Percentiles rank a stretch among this genome's conserved stretches.
Conservation (phyloP, 106 monocot genomes). For the Hemerocallis citrina region DNA sequence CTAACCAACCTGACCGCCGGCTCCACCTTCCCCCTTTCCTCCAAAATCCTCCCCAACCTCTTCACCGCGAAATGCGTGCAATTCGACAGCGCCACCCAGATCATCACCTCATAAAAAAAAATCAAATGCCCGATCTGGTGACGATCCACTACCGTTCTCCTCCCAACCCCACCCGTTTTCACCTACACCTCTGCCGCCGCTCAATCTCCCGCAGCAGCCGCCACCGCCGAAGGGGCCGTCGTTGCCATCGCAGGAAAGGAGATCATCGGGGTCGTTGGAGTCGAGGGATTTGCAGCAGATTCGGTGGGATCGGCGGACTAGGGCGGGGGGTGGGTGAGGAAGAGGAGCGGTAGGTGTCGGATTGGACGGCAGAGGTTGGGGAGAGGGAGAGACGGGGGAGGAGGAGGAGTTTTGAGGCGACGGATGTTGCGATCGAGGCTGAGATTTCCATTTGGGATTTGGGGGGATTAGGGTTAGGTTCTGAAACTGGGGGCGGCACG, state of each 20-base stretch:
- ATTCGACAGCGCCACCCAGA: constrained; percentile 61
- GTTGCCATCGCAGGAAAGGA: too few species aligned
- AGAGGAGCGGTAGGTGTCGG: constrained; percentile 15
- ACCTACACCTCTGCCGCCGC: constrained; percentile 20
- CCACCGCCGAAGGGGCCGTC: constrained; percentile 15
- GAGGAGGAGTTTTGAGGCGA: constrained; percentile 11
- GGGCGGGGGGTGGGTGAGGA: constrained; percentile 34
- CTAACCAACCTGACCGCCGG: constrained; percentile 27
- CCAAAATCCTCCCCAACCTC: constrained; percentile 41
- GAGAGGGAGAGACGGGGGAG: too few species aligned
- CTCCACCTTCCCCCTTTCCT: constrained; percentile 29
- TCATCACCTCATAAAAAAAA: constrained; percentile 53
- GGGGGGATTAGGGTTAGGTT: not conserved
- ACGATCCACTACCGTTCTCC: constrained; percentile 19
- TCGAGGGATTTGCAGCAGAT: constrained; percentile 28
- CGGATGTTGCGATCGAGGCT: constrained; percentile 17
- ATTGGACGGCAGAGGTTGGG: constrained; percentile 14
- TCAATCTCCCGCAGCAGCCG: constrained; percentile 28
- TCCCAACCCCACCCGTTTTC: constrained; percentile 26
- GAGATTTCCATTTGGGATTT: constrained; percentile 42
- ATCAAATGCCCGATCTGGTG: constrained; percentile 55
- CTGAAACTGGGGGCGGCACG: not conserved
- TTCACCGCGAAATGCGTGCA: constrained; percentile 56
- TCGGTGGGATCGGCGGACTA: constrained; percentile 41
- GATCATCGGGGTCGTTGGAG: constrained; percentile 9